Base-by-base conservation (phyloP, 345 rosid genomes). In the Bruguiera parviflora region DNA sequence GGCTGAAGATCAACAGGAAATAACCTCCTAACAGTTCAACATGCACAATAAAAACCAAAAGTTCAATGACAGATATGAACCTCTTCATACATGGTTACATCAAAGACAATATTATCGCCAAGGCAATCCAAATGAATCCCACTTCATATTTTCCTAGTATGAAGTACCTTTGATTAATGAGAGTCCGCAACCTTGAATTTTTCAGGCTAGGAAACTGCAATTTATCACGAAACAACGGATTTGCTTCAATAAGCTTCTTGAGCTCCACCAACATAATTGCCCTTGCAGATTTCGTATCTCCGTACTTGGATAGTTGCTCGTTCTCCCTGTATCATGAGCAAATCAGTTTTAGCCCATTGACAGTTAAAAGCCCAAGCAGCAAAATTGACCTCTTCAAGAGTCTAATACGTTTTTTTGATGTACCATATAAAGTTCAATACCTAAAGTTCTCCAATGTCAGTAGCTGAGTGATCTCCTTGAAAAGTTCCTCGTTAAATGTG, bases 181-280 rank as follows among this genome's bases (percentile, higher is more conserved):
- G 94, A 20, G 98, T 95, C 70, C 98, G 85, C 66, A 92, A 67
- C 78, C 98, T 89, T 33, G 99, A 90, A 69, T 83, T 90, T 79
- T 92, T 90, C 55, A 92, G 99, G 68, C 81, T 89, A 46, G 99
- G 99, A 73, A 95, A 95, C 82, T 88, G 97, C 77, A 95, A 78
- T 78, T 95, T 95, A 74, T 95, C 99, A 53, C 97, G 97, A 77
- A 95, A 95, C 52, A 95, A 71, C 0, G 99, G 99, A 77, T 95
- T 95, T 49, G 99, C 99, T 83, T 95, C 99, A 55, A 95, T 90
- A 78, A 95, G 92, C 84, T 95, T 95, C 84, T 95, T 95, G 60
- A 95, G 96, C 84, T 95, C 99, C 63, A 88, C 92, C 81, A 92
- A 79, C 99, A 95, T 92, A 61, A 92, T 95, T 63, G 96, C 87